Conservation (phyloP, 495 filamentous ascomycete species). For the Aspergillus taichungensis region DNA sequence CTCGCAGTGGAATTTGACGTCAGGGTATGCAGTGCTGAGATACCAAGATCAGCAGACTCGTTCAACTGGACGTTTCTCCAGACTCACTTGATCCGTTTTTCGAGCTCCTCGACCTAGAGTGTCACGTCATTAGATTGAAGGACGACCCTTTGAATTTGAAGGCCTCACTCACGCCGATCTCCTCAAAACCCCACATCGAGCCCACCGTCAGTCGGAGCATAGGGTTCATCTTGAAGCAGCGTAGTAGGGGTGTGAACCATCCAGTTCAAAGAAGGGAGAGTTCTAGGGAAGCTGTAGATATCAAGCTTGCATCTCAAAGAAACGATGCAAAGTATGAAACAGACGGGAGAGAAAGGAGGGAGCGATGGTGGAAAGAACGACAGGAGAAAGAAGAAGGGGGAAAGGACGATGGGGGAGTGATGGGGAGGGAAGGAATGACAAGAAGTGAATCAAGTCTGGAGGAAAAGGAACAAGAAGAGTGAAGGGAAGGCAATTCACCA, state of each 20-base stretch:
- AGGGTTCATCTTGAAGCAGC: slow-evolving; percentile 4
- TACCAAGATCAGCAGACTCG: not conserved
- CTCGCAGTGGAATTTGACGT: slow-evolving; percentile 6
- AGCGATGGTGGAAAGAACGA: not conserved
- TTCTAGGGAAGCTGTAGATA: no score
- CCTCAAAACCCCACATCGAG: slow-evolving; percentile 19
- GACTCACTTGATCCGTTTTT: slow-evolving; percentile 7
- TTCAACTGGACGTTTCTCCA: not conserved
- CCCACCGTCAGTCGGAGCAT: slow-evolving; percentile 13
- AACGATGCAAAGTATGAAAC: no score
- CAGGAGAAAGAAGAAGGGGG: not conserved
- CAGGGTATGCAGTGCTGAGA: slow-evolving; percentile 3
- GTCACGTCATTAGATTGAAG: not conserved
- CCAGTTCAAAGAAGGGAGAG: no score
- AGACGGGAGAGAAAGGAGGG: not conserved
- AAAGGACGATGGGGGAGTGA: not conserved
- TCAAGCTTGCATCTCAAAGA: no score
- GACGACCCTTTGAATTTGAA: not conserved
- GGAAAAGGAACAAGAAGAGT: not conserved
- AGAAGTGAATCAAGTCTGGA: not conserved
- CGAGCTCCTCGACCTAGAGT: slow-evolving; percentile 13
- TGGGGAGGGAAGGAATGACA: not conserved
- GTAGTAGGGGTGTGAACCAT: not conserved
- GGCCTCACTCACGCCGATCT: slow-evolving; percentile 10
- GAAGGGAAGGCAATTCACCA: not conserved